These are phyloP conservation scores for Castanospermum australe DNA, from an alignment of 306 rosid species.

Conservation along the genomic window DNA sequence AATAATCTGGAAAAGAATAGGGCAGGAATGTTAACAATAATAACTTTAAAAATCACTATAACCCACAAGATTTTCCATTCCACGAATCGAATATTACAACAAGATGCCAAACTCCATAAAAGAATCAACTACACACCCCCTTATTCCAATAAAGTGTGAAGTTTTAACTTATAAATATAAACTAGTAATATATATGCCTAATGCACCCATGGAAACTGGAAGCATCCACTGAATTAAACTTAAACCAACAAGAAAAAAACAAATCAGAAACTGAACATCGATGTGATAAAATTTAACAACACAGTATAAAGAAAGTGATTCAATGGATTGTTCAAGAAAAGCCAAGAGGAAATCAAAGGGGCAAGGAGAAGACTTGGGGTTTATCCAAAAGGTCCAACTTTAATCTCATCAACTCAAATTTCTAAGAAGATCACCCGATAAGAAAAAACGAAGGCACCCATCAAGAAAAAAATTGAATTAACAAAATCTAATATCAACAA, in stretches of 20 bases:
- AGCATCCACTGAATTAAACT: background rate
- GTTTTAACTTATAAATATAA: background rate
- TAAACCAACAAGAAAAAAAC: background rate
- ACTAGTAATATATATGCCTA: background rate
- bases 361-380: background rate
- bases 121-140: background rate
- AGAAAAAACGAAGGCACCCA: background rate
- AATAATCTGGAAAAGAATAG: background rate
- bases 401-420: background rate
- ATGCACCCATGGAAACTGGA: background rate
- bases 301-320: background rate
- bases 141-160: background rate
- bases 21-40: background rate
- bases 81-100: background rate
- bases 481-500: background rate
- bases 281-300: background rate
- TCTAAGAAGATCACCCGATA: background rate
- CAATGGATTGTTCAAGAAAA: constrained; percentile 21
- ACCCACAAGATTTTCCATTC: constrained; percentile 4
- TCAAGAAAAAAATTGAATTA: background rate
- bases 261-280: background rate
- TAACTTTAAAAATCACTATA: background rate
- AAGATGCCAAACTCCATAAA: background rate
- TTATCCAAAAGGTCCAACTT: background rate
- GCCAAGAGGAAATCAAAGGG: background rate